Evolutionary conservation across 768 basidiomycete species (phyloP).

Genomic region (Lentinula edodes): DNA sequence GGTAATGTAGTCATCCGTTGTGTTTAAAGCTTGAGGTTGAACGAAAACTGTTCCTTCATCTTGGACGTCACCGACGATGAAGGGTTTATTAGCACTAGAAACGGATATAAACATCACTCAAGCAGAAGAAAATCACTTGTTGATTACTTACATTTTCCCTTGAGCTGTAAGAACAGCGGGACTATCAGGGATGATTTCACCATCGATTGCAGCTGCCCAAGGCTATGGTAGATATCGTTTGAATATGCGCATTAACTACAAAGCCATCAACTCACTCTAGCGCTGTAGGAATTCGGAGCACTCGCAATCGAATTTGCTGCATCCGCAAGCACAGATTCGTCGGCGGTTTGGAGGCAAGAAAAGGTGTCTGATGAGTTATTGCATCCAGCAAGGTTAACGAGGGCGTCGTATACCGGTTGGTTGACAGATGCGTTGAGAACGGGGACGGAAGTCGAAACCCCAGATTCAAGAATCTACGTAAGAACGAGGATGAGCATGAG

Average conservation of each 20-base stretch:
- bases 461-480: conserved; percentile 8
- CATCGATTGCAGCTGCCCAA: conserved; percentile 19
- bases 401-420: neutral
- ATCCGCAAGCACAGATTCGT: neutral
- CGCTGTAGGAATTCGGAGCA: neutral
- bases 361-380: neutral
- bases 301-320: neutral
- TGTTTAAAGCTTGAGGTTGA: neutral
- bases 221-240: neutral
- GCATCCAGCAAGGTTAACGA: conserved; percentile 1
- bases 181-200: conserved; percentile 16
- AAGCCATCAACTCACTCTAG: neutral
- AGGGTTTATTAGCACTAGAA: conserved; percentile 13
- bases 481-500: neutral
- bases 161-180: conserved; percentile 14
- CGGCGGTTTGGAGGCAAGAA: neutral
- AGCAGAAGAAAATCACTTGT: neutral
- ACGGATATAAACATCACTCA: no score
- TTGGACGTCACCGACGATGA: conserved; percentile 19
- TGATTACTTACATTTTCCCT: conserved; percentile 8
- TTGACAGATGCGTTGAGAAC: neutral
- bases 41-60: conserved; percentile 16
- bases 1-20: neutral
- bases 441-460: conserved; percentile 2
- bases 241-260: neutral